Evolutionary conservation across 129 eudicot species (phyloP), one percentile per base, ranked within the genome.

Genomic region (Sambucus nigra): DNA sequence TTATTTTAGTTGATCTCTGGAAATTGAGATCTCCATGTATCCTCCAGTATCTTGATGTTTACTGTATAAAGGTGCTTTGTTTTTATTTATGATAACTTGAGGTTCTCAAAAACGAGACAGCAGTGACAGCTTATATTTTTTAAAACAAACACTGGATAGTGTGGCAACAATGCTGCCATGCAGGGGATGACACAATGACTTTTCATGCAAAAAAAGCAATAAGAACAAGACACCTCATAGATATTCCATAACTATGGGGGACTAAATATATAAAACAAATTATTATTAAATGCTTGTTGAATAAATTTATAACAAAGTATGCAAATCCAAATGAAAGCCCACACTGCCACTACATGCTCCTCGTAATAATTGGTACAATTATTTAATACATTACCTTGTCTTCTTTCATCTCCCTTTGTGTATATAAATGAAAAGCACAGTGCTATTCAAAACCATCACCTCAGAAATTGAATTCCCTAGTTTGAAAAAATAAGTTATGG

Each of bases 281-380:
- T 13, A 40, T 40, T 7, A 40, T 40, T 40, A 40, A 4, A 40
- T 3, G 46, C n/a, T 40, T 40, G 46, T 40, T 40, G 46, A 13
- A 10, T n/a, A 40, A 40, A 40, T 40, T 3, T 40, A 14, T 40
- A 7, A 25, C 64, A 44, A 59, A 3, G 7, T 4, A 40, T 12
- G 7, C 41, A 3, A 15, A 40, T 21, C 9, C 39, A 31, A 26
- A 25, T 41, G 26, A 10, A 9, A 40, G 64, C 25, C 53, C 63
- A 59, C 53, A 17, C 1, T 59, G 42, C 38, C 22, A 59, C 38
- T 53, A 59, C 64, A 59, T 59, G 64, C 25, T 26, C 46, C 46
- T 14, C 13, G 16, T 48, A 14, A 1, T 24, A 22, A 4, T 29
- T n/a, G 35, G 8, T 29, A 3, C 4, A 29, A 29, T 8, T 29